A percentile compares a stretch with the other conserved stretches of the same genome.
These are phyloP conservation scores for Theobroma cacao DNA, from an alignment of 345 rosid genomes.

Conservation along the genomic window DNA sequence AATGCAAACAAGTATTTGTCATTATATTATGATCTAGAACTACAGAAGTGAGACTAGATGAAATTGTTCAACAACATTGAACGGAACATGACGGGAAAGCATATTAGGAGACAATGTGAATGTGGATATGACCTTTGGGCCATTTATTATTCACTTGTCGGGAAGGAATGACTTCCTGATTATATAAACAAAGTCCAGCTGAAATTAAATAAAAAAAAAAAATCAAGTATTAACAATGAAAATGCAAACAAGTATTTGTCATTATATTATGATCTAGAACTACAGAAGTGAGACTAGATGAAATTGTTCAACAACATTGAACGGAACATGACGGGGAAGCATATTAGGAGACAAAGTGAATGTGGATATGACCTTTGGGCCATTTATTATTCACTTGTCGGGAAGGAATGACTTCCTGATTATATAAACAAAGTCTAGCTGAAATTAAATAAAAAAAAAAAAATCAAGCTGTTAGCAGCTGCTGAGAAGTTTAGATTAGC, in stretches of 20 bases:
- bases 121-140: not conserved
- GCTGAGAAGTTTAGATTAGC: not conserved
- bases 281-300: not conserved
- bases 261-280: not conserved
- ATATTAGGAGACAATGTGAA: not conserved
- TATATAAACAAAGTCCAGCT: not conserved
- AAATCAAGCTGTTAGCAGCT: not conserved
- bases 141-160: constrained; percentile 10
- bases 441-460: not conserved
- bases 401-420: constrained; percentile 11
- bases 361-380: not conserved
- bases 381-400: constrained; percentile 10
- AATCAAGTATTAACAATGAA: too few species aligned
- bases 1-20: not conserved
- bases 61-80: not conserved
- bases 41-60: not conserved
- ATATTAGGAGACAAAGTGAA: not conserved
- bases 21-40: not conserved
- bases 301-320: not conserved
- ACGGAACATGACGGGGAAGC: not conserved
- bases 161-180: constrained; percentile 11
- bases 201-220: not conserved
- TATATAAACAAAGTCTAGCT: not conserved
- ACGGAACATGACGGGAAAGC: not conserved
- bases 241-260: not conserved